Base-by-base conservation (phyloP, 2,329 filamentous ascomycete genomes). In the Neofusicoccum cordaticola region DNA sequence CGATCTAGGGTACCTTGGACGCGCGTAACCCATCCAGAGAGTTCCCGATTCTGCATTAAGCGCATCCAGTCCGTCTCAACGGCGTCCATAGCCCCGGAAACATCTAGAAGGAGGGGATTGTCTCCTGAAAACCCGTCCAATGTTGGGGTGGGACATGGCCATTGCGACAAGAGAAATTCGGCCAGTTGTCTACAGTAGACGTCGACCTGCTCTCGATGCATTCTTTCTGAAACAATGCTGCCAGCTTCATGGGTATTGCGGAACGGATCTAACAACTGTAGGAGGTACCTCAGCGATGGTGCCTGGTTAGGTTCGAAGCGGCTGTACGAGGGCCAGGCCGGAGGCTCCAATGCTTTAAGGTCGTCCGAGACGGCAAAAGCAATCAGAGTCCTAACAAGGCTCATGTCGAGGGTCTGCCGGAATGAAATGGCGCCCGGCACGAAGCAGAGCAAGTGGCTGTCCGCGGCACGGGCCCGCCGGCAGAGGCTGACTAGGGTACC, bases 51-150 rank as follows among this genome's bases (percentile, higher is more conserved):
- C 3, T 79, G 74, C 15, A 75, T 79, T 0, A 85, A 68, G 0
- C 81, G 78, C 9, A 72, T 66, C 84, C 84, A 87, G 57, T 85
- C 80, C 0, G 77, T 76, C 0, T 68, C 66, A 15, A 87, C 70
- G 0, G 70, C 68, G 0, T 74, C 67, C 1, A 85, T 45, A 3
- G 82, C 83, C 7, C 71, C 66, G 0, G 66, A 44, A 2, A 84
- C 65, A 0, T 71, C 52, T 1, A 87, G 34, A 2, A 79, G 56
- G 4, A 51, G 45, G 2, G 57, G 15, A 2, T 0, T 5, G 2
- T 22, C 13, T 27, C 17, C 31, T 17, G 31, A 6, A 22, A 56
- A 34, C 4, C 17, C 31, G 5, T 45, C 50, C 2, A 56, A 0
- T 2, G 50, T 34, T 27, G 2, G 78, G 4, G 74, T 68, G 0